Percentiles rank a stretch among this genome's conserved stretches.
Evolutionary conservation across 352 stramenopile genomes (phyloP).

Genomic region (Globisporangium cederbergense): DNA sequence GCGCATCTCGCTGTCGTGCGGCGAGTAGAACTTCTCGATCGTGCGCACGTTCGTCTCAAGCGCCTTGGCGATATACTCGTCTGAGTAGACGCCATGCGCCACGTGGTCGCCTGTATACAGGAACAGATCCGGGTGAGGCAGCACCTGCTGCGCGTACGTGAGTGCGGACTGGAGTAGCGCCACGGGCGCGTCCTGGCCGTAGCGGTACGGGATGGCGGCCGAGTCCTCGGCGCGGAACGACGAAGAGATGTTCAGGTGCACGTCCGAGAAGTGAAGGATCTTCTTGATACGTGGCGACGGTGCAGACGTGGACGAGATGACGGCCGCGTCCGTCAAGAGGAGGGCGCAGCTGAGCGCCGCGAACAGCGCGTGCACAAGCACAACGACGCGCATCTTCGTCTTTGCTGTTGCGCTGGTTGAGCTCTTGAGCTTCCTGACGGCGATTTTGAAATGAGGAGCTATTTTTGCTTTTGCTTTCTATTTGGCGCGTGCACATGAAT

Average conservation of each 20-base stretch:
- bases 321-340: neutral
- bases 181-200: slow-evolving; percentile 53
- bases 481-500: no score
- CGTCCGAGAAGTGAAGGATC: slow-evolving; percentile 84
- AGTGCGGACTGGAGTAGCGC: slow-evolving; percentile 68
- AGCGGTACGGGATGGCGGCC: slow-evolving; percentile 36
- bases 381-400: neutral
- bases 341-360: neutral
- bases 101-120: slow-evolving; percentile 82
- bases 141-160: slow-evolving; percentile 48
- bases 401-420: neutral
- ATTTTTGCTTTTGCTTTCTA: no score
- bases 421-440: no score
- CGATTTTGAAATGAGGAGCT: no score
- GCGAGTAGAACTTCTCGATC: slow-evolving; percentile 69
- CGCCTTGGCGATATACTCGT: slow-evolving; percentile 54
- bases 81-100: slow-evolving; percentile 55
- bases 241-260: slow-evolving; percentile 75
- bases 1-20: slow-evolving; percentile 24
- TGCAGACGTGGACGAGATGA: neutral
- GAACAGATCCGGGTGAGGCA: slow-evolving; percentile 61
- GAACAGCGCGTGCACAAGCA: neutral
- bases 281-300: slow-evolving; percentile 17
- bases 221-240: slow-evolving; percentile 34
- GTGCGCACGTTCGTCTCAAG: slow-evolving; percentile 63